Conservation (phyloP, 148 eudicot species). For the Diospyros kaki region DNA sequence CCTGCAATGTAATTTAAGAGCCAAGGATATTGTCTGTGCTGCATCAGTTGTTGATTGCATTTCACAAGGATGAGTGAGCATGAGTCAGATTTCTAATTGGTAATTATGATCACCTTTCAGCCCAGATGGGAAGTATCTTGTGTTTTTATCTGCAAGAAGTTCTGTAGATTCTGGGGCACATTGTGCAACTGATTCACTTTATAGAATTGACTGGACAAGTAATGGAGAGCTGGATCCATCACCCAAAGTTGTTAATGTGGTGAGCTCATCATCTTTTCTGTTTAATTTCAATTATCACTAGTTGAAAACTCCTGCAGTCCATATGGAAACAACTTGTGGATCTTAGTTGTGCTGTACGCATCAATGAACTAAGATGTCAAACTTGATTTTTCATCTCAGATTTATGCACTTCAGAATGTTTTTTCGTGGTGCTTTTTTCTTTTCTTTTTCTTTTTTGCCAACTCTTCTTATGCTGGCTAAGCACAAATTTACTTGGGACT, state of each 20-base stretch:
- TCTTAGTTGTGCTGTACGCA: background rate
- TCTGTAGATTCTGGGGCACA: constrained; percentile 84
- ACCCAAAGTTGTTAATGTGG: constrained; percentile 59
- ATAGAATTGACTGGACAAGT: constrained; percentile 73
- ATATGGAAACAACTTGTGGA: background rate
- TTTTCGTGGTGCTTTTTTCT: background rate
- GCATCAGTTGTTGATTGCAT: background rate
- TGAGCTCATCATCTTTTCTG: constrained; percentile 19
- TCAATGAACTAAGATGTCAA: background rate
- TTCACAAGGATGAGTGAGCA: background rate
- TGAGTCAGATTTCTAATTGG: background rate
- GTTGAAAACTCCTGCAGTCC: background rate
- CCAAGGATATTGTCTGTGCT: background rate
- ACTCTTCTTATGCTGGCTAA: background rate
- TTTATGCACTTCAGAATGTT: background rate
- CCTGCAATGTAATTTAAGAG: background rate
- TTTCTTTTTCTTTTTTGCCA: background rate
- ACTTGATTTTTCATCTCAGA: background rate
- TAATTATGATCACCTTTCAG: constrained; percentile 38
- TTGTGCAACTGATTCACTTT: constrained; percentile 74
- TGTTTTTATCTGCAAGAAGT: constrained; percentile 74
- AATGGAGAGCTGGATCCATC: constrained; percentile 39
- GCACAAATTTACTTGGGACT: background rate
- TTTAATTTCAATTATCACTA: constrained; percentile 23
- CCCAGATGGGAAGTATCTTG: constrained; percentile 73